Percentiles rank a stretch among this genome's conserved stretches.
phyloP scores from a whole-genome alignment of 2,329 filamentous ascomycete species.

The Exophiala bonariae region DNA sequence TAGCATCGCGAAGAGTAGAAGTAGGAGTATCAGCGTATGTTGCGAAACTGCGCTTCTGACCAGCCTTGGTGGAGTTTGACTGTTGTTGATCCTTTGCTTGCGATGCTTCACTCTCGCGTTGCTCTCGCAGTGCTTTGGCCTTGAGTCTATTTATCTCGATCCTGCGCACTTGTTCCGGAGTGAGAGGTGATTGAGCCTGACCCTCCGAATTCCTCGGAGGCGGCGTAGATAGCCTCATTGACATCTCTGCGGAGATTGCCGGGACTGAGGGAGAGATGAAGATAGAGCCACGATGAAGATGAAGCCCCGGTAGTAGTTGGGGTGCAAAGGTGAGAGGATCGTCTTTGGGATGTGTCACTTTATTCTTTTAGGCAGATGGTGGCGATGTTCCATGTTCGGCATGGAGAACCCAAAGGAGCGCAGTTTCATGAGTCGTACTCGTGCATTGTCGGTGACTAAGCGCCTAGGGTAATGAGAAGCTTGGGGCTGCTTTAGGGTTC shows the following conservation, averaged over 20 bases:
- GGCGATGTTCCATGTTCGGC: too few species aligned
- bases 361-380: too few species aligned
- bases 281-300: neutral
- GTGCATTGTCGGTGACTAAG: too few species aligned
- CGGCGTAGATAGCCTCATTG: constrained; percentile 47
- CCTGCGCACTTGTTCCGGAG: constrained; percentile 61
- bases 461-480: too few species aligned
- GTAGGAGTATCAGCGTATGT: constrained; percentile 60
- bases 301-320: too few species aligned
- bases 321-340: too few species aligned
- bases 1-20: constrained; percentile 67
- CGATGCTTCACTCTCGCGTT: constrained; percentile 62
- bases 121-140: constrained; percentile 81
- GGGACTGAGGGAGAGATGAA: too few species aligned
- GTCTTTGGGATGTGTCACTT: too few species aligned
- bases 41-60: constrained; percentile 71
- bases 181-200: constrained; percentile 49
- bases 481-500: too few species aligned
- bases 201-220: constrained; percentile 38
- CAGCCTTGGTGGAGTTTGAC: constrained; percentile 52
- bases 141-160: constrained; percentile 85
- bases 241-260: constrained; percentile 9
- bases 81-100: constrained; percentile 34
- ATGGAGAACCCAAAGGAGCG: too few species aligned
- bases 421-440: too few species aligned